phyloP scores from a whole-genome alignment of 164 flowering plant genomes.

The Tetracentron sinense region DNA sequence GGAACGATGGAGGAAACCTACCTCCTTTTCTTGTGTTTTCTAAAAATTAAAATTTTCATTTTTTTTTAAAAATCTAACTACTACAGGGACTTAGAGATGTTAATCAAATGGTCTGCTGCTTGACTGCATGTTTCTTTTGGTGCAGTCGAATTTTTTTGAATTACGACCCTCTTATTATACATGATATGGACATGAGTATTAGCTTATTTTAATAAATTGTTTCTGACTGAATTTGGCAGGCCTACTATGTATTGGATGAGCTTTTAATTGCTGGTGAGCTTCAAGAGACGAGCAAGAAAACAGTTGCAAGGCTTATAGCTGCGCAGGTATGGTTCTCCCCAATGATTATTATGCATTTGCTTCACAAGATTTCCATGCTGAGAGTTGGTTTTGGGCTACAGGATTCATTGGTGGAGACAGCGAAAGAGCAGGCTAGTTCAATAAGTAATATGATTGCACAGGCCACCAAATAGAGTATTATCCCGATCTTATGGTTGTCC shows the following conservation, averaged over 20 bases:
- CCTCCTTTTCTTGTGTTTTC: no score
- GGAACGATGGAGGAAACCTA: no score
- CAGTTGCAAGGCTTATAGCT: slow-evolving; percentile 75
- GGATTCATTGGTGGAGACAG: slow-evolving; percentile 91
- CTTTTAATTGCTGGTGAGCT: slow-evolving; percentile 87
- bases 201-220: no score
- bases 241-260: slow-evolving; percentile 83
- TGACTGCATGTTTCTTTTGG: no score
- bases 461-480: slow-evolving; percentile 71
- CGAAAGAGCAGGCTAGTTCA: slow-evolving; percentile 84
- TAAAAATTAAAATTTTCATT: no score
- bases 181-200: no score
- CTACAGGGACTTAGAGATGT: no score
- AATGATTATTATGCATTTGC: background rate
- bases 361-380: background rate
- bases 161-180: no score
- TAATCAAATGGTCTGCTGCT: no score
- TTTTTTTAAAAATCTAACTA: no score
- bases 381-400: slow-evolving; percentile 28
- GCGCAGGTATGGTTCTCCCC: slow-evolving; percentile 56
- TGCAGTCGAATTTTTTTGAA: no score
- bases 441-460: slow-evolving; percentile 84
- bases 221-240: slow-evolving; percentile 30
- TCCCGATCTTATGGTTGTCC: background rate
- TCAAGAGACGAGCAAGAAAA: slow-evolving; percentile 95